Base-by-base conservation (phyloP, 805 yeast species). In the Sugiyamaella americana region DNA sequence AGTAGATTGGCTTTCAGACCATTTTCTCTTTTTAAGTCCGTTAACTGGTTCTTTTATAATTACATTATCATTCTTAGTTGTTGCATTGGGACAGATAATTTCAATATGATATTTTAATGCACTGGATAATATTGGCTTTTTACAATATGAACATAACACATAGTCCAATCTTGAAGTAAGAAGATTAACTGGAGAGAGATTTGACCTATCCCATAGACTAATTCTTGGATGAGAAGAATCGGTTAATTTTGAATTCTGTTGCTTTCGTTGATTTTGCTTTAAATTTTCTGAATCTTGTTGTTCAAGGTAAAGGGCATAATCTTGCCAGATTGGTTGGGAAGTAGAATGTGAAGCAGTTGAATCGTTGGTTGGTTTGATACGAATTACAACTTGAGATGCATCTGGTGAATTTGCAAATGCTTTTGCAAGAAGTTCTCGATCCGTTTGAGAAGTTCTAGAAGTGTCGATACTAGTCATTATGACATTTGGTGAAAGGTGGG, bases 101-200 rank as follows among this genome's bases (percentile, higher is more conserved):
- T 38, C 47, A 19, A 52, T 24, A 43, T 63, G 67, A 26, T 44
- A 42, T 26, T 44, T 46, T 32, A 59, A 32, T 21, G 56, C 56
- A 2, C 49, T 38, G 20, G 41, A 50, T 11, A 64, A 43, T 20
- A 54, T 22, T 1, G 68, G 68, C 38, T 66, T 53, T 4, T 45
- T 21, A 44, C 68, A 64, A 36, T 50, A 55, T 16, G 56, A 50
- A 41, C 68, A 64, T 5, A 64, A 26, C 19, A 44, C 46, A 37
- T 58, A 58, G 39, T 53, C 56, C 45, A 58, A 49, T 8, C 53
- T 55, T 2, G 64, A 51, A 4, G 54, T 43, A 38, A 62, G 46
- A 5, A 60, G 57, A 40, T 59, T 57, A 20, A 50, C 41, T 5
- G 56, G 45, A 2, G 58, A 53, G 29, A 63, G 50, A 34, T 55